phyloP scores from a whole-genome alignment of 768 basidiomycete genomes.

The Myochromella boudieri region DNA sequence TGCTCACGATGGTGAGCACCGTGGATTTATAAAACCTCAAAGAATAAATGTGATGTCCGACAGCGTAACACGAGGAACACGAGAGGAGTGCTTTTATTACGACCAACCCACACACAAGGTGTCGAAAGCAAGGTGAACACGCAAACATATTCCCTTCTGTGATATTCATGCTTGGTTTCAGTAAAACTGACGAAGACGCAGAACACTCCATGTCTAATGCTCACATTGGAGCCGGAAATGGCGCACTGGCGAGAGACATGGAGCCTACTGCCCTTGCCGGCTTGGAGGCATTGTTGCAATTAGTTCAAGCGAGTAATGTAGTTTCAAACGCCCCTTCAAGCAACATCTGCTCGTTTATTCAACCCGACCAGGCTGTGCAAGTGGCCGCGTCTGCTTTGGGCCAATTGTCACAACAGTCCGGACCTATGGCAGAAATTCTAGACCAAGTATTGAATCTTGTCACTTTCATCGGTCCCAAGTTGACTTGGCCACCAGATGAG shows the following conservation, averaged over 20 bases:
- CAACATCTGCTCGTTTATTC: background rate
- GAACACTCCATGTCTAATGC: background rate
- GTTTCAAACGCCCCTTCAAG: background rate
- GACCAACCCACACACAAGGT: constrained; percentile 1
- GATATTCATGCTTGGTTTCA: background rate
- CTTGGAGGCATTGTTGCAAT: constrained; percentile 13
- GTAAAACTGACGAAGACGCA: background rate
- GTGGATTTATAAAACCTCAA: background rate
- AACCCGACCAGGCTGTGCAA: constrained; percentile 10
- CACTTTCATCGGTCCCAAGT: background rate
- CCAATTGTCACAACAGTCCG: constrained; percentile 11
- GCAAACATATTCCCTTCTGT: background rate
- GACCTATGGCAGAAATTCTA: constrained; percentile 9
- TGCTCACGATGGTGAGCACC: constrained; percentile 16
- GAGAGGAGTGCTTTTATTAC: constrained; percentile 9
- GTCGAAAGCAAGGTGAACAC: constrained; percentile 2
- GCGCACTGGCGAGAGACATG: background rate
- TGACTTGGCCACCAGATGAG: background rate
- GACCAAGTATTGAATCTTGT: constrained; percentile 6
- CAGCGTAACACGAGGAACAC: constrained; percentile 8
- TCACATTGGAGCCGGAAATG: background rate
- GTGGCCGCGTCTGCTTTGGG: constrained; percentile 9
- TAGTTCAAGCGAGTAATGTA: constrained; percentile 14
- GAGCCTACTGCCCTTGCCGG: constrained; percentile 11
- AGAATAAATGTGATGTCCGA: background rate